Evolutionary conservation across 2,329 filamentous ascomycete genomes (phyloP), one percentile per base, ranked within the genome.

Genomic region (Trichophyton verrucosum): DNA sequence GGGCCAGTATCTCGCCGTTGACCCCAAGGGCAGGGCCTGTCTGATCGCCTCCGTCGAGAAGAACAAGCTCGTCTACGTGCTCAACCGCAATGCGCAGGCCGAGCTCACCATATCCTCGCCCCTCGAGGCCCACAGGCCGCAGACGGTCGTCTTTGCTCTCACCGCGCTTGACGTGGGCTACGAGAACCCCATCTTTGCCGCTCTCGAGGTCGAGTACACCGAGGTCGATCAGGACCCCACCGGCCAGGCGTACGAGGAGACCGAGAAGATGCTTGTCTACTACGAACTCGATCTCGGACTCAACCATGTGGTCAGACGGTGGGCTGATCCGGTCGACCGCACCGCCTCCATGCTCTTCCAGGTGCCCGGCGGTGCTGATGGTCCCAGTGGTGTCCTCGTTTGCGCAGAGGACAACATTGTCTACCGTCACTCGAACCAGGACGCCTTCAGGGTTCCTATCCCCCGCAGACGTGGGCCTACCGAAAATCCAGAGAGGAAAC

Each of bases 11-110:
- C 82, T 99, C 30, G 94, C 92, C 5, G 89, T 90, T 59, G 94
- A 99, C 70, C 94, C 94, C 30, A 96, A 96, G 75, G 94, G 94
- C 61, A 85, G 94, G 77, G 95, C 95, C 60, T 96, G 92, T 71
- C 81, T 99, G 71, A 89, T 97, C 64, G 91, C 94, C 8, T 92
- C 91, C 3, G 82, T 92, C 60, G 95, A 99, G 77, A 99, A 99
- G 82, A 99, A 97, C 78, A 99, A 99, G 78, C 87, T 99, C 61
- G 94, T 99, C 67, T 99, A 99, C 76, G 92, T 99, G 69, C 81
- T 99, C 67, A 97, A 97, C 75, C 87, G 95, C 66, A 95, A 96
- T 76, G 84, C 91, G 2, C 90, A 97, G 75, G 91, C 91, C 17
- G 89, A 96, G 73, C 84, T 99, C 68, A 95, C 91, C 46, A 99